Evolutionary conservation across 208 protist genomes (phyloP).

Genomic region (Wallacemonas sp.): DNA sequence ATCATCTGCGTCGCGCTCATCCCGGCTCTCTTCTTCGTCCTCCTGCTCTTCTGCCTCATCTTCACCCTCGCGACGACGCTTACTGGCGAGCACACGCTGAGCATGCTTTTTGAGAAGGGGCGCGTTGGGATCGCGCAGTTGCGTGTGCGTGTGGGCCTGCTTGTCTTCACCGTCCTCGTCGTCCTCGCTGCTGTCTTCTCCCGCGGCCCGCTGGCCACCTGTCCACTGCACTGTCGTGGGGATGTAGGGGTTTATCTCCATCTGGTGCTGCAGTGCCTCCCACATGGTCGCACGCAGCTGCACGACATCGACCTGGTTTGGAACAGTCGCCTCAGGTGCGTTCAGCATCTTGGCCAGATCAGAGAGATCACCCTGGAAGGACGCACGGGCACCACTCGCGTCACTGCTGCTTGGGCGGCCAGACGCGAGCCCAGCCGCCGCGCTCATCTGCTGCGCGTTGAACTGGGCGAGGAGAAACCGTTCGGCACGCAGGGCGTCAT

Average conservation of each 20-base stretch:
- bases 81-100: background rate
- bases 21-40: background rate
- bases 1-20: too few species aligned
- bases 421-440: constrained; percentile 16
- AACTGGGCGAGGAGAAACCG: constrained; percentile 49
- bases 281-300: constrained; percentile 81
- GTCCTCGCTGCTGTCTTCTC: constrained; percentile 11
- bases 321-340: constrained; percentile 60
- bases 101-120: constrained; percentile 9
- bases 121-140: constrained; percentile 3
- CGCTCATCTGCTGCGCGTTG: constrained; percentile 25
- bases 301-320: constrained; percentile 86
- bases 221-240: constrained; percentile 19
- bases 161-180: constrained; percentile 10
- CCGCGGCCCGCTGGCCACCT: constrained; percentile 7
- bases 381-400: background rate
- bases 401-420: constrained; percentile 19
- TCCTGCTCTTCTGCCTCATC: background rate
- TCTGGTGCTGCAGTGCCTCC: constrained; percentile 45
- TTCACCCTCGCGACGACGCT: background rate
- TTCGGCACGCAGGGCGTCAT: constrained; percentile 29
- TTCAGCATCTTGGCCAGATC: constrained; percentile 54
- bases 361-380: constrained; percentile 25
- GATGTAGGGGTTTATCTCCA: constrained; percentile 25
- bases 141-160: background rate